Base-by-base conservation (phyloP, 306 rosid species). In the Vigna reflexopilosa region DNA sequence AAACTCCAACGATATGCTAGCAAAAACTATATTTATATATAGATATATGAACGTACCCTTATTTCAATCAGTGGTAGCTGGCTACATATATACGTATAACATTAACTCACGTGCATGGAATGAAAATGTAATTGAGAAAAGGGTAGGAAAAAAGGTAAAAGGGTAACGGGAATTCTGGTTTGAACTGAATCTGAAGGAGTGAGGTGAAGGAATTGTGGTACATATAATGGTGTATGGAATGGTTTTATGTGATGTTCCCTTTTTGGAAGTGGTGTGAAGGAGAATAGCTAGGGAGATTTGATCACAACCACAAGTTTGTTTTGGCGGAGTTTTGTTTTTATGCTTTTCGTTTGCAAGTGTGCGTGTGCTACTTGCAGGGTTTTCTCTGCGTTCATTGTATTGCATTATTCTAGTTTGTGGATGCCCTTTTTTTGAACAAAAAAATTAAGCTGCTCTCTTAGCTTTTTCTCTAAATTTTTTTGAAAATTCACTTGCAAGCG, bases 281-380 rank as follows among this genome's bases (percentile, higher is more conserved):
- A 38, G 28, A 62, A 62, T 30, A 17, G 19, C 19, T 17, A 26
- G 48, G 20, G 84, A 67, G 83, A 58, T 17, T 85, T 85, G 64
- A 89, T 90, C 80, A 84, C 75, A 57, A 68, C 98, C 98, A 94
- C 98, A 88, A 83, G 72, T 86, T 84, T 71, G 57, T 66, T 49
- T 64, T 38, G 28, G 67, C 16, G 26, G 80, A 77, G 84, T 77
- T 81, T 93, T 90, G 91, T 90, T 82, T 85, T 83, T 81, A 80
- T 63, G 83, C 75, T 7, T 85, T 85, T 62, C n/a, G 89, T 85
- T 86, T 88, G 64, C 78, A 70, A 68, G 85, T 76, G 82, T 76
- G 40, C 67, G 72, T 30, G 50, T 36, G 80, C 80, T 65, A 82
- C 81, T 72, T 72, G 82, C 81, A 64, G 50, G 63, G 69, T 72